Evolutionary conservation across 2,329 filamentous ascomycete genomes (phyloP).

Genomic region (Fusarium vanettenii): DNA sequence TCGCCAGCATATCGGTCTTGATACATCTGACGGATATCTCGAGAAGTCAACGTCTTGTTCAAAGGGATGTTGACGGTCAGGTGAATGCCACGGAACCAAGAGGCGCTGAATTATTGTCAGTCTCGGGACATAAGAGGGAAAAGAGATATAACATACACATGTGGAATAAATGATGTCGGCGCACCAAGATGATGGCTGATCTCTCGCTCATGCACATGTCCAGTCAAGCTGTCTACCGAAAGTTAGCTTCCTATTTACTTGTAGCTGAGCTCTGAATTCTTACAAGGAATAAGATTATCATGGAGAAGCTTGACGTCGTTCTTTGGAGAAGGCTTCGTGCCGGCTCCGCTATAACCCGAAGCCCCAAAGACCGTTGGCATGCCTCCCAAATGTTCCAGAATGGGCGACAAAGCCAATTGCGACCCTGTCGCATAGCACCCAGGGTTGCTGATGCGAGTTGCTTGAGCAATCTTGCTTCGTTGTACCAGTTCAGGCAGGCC

Average conservation of each 20-base stretch:
- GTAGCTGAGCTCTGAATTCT: slow-evolving; percentile 48
- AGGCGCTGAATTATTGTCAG: slow-evolving; percentile 59
- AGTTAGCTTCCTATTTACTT: neutral
- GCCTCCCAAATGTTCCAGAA: slow-evolving; percentile 80
- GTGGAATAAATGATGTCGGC: slow-evolving; percentile 86
- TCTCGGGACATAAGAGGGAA: neutral
- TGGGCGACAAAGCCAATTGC: slow-evolving; percentile 87
- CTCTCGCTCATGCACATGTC: slow-evolving; percentile 95
- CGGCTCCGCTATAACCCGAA: slow-evolving; percentile 81
- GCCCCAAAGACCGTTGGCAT: slow-evolving; percentile 89
- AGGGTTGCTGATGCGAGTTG: slow-evolving; percentile 89
- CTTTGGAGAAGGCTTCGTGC: slow-evolving; percentile 90
- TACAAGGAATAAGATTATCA: slow-evolving; percentile 86
- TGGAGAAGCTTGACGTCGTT: slow-evolving; percentile 87
- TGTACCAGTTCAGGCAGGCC: slow-evolving; percentile 78
- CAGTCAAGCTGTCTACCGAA: slow-evolving; percentile 63
- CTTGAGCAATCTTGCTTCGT: slow-evolving; percentile 79
- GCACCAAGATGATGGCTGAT: slow-evolving; percentile 82
- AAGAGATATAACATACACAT: slow-evolving; percentile 63
- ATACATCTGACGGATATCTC: slow-evolving; percentile 93
- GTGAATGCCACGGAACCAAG: slow-evolving; percentile 96
- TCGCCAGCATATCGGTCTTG: slow-evolving; percentile 97
- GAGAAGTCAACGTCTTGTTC: slow-evolving; percentile 85
- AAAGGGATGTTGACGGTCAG: slow-evolving; percentile 93
- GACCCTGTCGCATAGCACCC: slow-evolving; percentile 96